Evolutionary conservation across 352 stramenopile species (phyloP), one percentile per base, ranked within the genome.

Genomic region (Pythium biforme): DNA sequence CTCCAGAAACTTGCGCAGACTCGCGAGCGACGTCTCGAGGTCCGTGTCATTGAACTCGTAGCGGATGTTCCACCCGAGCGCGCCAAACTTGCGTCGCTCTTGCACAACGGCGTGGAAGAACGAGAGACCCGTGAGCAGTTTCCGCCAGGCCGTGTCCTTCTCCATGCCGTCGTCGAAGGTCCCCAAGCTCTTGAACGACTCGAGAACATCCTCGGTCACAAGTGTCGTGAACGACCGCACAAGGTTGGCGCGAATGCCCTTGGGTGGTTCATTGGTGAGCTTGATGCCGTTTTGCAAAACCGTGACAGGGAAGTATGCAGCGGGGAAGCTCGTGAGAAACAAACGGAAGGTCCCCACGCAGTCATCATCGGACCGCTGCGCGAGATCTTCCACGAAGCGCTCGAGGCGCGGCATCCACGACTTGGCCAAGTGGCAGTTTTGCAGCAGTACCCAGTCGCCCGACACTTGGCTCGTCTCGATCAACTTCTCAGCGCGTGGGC

Each of bases 41-140:
- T 98, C 94, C 9, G 89, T 96, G 60, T 98, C 95, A 66, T 98
- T 97, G 72, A 98, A 98, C 53, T 97, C 94, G 65, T 98, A 98
- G 54, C 84, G 84, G 70, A 98, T 98, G 64, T 98, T 98, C 94
- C 94, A 98, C 10, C 94, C 94, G 1, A 98, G 73, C 17, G 94
- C 77, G 0, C 94, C 94, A 58, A 98, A 98, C 59, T 98, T 98
- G 33, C 92, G 80, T 26, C 94, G 75, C 69, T 98, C 94, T 72
- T 98, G 88, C 34, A 98, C 89, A 57, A 97, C 94, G 2, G 93
- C 92, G 68, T 98, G 94, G 73, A 98, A 98, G 60, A 98, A 97
- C 7, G 83, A 83, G 20, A 98, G 77, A 0, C 86, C 88, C 31
- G 83, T 84, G 7, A 98, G 75, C 26, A 98, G 64, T 47, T 95